Conservation (phyloP, 108 stramenopile species). For the Fistulifera pelliculosa region DNA sequence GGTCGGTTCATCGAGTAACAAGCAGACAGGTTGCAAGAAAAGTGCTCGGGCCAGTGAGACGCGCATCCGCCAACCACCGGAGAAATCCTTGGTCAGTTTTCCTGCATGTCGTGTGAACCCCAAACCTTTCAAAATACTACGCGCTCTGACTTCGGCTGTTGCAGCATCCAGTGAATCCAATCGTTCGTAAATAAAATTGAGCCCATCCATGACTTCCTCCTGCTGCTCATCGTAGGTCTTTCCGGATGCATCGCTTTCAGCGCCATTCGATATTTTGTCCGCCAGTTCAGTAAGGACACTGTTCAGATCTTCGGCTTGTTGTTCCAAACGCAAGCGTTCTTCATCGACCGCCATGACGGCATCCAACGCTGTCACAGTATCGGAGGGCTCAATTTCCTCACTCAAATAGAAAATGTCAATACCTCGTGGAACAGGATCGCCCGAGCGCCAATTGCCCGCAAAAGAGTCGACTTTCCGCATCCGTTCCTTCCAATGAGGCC, state of each 20-base stretch:
- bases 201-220: constrained; percentile 85
- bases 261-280: constrained; percentile 24
- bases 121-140: constrained; percentile 89
- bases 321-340: constrained; percentile 79
- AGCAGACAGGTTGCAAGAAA: constrained; percentile 92
- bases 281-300: constrained; percentile 52
- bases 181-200: constrained; percentile 89
- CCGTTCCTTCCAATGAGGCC: constrained; percentile 79
- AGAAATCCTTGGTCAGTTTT: constrained; percentile 91
- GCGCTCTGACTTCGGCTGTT: constrained; percentile 96
- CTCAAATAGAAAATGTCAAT: constrained; percentile 95
- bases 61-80: constrained; percentile 98
- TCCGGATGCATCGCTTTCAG: constrained; percentile 20
- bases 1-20: constrained; percentile 75
- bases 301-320: constrained; percentile 89
- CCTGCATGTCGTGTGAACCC: constrained; percentile 94
- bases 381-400: constrained; percentile 91
- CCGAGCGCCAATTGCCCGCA: constrained; percentile 86
- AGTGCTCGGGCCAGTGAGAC: constrained; percentile 93
- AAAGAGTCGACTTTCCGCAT: constrained; percentile 78
- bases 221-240: constrained; percentile 73
- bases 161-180: constrained; percentile 93
- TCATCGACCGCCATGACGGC: constrained; percentile 98
- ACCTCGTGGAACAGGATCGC: constrained; percentile 92
- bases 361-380: constrained; percentile 90